A percentile compares a stretch with the other conserved stretches of the same genome.
phyloP scores from a whole-genome alignment of 768 basidiomycete genomes.

The Cystobasidium ongulense region DNA sequence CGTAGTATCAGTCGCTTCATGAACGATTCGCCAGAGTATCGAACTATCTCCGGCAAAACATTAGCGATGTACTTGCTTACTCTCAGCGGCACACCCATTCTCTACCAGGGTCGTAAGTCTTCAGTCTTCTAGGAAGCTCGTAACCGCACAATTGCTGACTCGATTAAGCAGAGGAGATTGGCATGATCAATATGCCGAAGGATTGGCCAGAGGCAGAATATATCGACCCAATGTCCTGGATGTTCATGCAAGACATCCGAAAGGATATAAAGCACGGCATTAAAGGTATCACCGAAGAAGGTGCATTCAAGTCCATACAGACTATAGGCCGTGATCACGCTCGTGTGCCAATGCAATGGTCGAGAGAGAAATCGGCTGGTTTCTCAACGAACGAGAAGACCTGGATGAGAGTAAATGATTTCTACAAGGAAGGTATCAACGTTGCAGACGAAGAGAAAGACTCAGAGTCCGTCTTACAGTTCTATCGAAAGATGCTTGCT shows the following conservation, averaged over 20 bases:
- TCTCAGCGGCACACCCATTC: slow-evolving; percentile 60
- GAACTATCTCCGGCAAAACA: slow-evolving; percentile 58
- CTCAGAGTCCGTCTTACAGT: slow-evolving; percentile 53
- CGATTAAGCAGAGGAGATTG: slow-evolving; percentile 51
- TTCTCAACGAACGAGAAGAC: slow-evolving; percentile 52
- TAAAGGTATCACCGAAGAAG: slow-evolving; percentile 18
- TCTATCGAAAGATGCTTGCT: slow-evolving; percentile 56
- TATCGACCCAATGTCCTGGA: slow-evolving; percentile 14
- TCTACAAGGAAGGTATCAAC: slow-evolving; percentile 36
- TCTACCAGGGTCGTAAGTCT: slow-evolving; percentile 55
- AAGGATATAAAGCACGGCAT: background rate
- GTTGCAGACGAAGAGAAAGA: slow-evolving; percentile 51
- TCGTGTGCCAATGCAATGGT: slow-evolving; percentile 54
- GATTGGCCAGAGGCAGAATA: slow-evolving; percentile 61
- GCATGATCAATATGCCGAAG: slow-evolving; percentile 49
- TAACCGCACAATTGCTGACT: no score
- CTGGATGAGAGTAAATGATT: slow-evolving; percentile 34
- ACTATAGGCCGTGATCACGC: slow-evolving; percentile 55
- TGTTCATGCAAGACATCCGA: slow-evolving; percentile 11
- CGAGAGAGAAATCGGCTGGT: slow-evolving; percentile 51
- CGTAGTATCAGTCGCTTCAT: slow-evolving; percentile 61
- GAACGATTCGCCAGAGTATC: slow-evolving; percentile 56
- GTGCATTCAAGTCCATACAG: slow-evolving; percentile 31
- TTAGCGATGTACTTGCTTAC: slow-evolving; percentile 58
- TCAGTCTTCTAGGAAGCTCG: no score